Percentiles rank a stretch among this genome's conserved stretches.
These are phyloP conservation scores for Starmerella davenportii DNA, from an alignment of 805 yeast genomes.

Conservation along the genomic window DNA sequence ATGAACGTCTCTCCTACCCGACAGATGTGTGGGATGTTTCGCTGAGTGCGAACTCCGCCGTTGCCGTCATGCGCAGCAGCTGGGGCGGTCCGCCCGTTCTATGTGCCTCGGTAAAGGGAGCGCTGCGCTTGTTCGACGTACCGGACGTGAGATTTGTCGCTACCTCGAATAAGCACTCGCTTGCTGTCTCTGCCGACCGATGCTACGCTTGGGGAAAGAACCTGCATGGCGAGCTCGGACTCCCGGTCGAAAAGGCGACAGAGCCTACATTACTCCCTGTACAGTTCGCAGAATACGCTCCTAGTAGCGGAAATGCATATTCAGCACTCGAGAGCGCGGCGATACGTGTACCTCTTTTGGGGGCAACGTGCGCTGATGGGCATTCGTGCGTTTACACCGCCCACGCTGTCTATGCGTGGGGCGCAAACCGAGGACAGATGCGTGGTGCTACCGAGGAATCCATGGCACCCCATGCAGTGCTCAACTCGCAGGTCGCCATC, in stretches of 20 bases:
- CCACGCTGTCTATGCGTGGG: conserved; percentile 15
- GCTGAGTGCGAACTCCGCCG: conserved; percentile 4
- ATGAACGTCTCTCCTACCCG: conserved; percentile 4
- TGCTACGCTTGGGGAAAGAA: conserved; percentile 18
- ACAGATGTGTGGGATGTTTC: conserved; percentile 12
- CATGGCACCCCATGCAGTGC: conserved; percentile 1
- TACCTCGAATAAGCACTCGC: conserved; percentile 9
- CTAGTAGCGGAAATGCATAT: conserved; percentile 2
- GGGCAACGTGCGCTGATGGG: conserved; percentile 11
- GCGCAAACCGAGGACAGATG: conserved; percentile 17
- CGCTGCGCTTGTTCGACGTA: not conserved
- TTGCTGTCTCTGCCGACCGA: conserved; percentile 8
- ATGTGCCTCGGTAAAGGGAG: not conserved
- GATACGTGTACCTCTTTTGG: conserved; percentile 8
- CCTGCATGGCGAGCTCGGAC: conserved; percentile 14
- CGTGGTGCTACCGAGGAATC: conserved; percentile 4
- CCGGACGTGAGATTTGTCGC: conserved; percentile 6
- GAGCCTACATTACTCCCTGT: conserved; percentile 5
- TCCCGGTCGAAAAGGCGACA: conserved; percentile 6
- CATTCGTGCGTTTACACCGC: conserved; percentile 7
- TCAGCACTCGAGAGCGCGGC: not conserved
- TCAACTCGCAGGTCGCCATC: conserved; percentile 5
- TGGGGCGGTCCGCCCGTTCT: not conserved
- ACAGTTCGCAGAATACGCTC: conserved; percentile 3
- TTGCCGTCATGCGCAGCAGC: conserved; percentile 6